A percentile compares a stretch with the other conserved stretches of the same genome.
Evolutionary conservation across 2,329 filamentous ascomycete genomes (phyloP).

Genomic region (Huntiella savannae): DNA sequence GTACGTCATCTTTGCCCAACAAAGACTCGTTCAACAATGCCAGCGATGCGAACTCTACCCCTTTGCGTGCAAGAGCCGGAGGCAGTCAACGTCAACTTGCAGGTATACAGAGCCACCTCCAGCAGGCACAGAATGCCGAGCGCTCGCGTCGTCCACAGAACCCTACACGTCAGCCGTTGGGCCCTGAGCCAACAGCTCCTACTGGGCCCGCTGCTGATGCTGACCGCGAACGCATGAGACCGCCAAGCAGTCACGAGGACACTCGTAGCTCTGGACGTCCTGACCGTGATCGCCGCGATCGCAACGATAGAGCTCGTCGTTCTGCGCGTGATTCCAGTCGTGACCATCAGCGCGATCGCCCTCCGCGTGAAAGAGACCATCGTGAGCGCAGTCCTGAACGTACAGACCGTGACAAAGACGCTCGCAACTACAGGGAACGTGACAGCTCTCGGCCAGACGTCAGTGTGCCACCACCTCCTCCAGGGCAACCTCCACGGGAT

Average conservation of each 20-base stretch:
- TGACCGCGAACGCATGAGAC: slow-evolving; percentile 16
- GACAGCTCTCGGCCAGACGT: slow-evolving; percentile 15
- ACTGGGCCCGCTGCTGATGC: slow-evolving; percentile 18
- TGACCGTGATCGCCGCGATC: slow-evolving; percentile 25
- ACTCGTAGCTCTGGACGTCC: slow-evolving; percentile 22
- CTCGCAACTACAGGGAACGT: slow-evolving; percentile 25
- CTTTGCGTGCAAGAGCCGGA: slow-evolving; percentile 1
- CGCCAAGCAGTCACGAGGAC: slow-evolving; percentile 20
- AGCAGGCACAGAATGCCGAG: slow-evolving; percentile 25
- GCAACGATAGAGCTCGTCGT: slow-evolving; percentile 22
- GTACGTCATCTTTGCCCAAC: background rate
- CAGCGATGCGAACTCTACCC: background rate
- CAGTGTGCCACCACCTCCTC: slow-evolving; percentile 6
- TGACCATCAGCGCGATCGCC: slow-evolving; percentile 24
- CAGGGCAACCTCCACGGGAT: slow-evolving; percentile 14
- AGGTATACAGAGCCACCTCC: slow-evolving; percentile 39
- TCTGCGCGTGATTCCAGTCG: slow-evolving; percentile 29
- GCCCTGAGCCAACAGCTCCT: slow-evolving; percentile 4
- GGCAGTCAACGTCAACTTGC: slow-evolving; percentile 15
- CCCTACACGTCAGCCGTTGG: background rate
- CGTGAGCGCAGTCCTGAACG: slow-evolving; percentile 28
- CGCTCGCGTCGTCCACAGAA: slow-evolving; percentile 6
- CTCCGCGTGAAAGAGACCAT: slow-evolving; percentile 20
- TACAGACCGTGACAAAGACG: slow-evolving; percentile 27
- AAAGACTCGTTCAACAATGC: background rate